These are phyloP conservation scores for Psilocybe mexicana DNA, from an alignment of 1,284 basidiomycete genomes.

Conservation along the genomic window DNA sequence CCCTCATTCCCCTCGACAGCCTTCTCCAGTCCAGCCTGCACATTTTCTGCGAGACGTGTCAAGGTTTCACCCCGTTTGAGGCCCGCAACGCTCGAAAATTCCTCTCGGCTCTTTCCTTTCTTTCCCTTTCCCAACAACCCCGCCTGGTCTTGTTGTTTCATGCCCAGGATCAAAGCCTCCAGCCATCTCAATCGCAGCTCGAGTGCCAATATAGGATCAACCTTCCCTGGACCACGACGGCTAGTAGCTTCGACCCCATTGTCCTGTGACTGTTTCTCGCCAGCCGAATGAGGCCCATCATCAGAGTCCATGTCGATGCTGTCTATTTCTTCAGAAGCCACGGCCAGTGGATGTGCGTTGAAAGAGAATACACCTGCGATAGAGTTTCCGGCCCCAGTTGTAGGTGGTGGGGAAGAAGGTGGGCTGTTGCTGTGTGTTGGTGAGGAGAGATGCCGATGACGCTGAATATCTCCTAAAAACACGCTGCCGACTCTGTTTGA, in stretches of 20 bases:
- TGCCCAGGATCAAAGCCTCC: constrained; percentile 70
- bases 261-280: background rate
- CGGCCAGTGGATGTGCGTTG: constrained; percentile 18
- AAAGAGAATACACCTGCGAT: constrained; percentile 24
- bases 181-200: constrained; percentile 75
- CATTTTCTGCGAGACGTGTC: constrained; percentile 54
- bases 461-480: constrained; percentile 71
- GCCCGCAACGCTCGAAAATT: constrained; percentile 19
- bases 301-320: constrained; percentile 19
- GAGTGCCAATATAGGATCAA: constrained; percentile 66
- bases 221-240: constrained; percentile 33
- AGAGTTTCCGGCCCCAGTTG: constrained; percentile 25
- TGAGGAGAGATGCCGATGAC: constrained; percentile 58
- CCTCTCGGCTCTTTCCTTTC: constrained; percentile 38
- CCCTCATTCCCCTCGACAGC: constrained; percentile 68
- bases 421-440: constrained; percentile 47
- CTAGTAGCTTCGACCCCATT: background rate
- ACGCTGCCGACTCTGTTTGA: constrained; percentile 61
- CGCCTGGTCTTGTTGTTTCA: constrained; percentile 44
- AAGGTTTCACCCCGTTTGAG: constrained; percentile 55
- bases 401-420: constrained; percentile 59
- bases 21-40: constrained; percentile 55
- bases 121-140: constrained; percentile 21
- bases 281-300: background rate
- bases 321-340: constrained; percentile 15